Conservation (phyloP, 495 filamentous ascomycete species). For the Aspergillus haitiensis region DNA sequence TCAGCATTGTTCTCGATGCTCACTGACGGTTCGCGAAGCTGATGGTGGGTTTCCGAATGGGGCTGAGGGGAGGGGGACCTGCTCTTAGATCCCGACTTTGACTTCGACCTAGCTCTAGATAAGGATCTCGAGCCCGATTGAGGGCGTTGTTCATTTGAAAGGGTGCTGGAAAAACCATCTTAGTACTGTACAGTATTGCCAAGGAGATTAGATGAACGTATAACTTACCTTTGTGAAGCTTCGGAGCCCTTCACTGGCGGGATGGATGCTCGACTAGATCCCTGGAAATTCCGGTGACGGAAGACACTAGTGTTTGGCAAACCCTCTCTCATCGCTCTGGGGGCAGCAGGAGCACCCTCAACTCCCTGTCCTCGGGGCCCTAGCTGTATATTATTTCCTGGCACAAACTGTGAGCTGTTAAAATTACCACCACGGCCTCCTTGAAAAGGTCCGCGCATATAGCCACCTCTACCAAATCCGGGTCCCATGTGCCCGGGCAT, state of each 20-base stretch:
- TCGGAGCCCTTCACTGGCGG: conserved; percentile 31
- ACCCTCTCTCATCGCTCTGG: conserved; percentile 89
- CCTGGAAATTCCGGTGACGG: conserved; percentile 43
- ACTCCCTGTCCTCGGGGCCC: conserved; percentile 60
- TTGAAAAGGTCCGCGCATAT: conserved; percentile 34
- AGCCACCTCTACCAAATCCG: conserved; percentile 42
- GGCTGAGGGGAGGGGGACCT: conserved; percentile 43
- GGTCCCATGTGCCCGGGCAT: conserved; percentile 29
- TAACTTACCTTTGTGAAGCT: conserved; percentile 40
- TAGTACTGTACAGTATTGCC: too few species aligned
- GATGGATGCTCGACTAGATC: conserved; percentile 29
- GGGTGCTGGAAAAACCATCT: neutral
- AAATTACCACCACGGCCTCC: conserved; percentile 35
- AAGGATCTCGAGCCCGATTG: conserved; percentile 37
- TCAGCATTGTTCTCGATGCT: conserved; percentile 50
- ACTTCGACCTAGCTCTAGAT: conserved; percentile 34
- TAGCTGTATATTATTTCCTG: conserved; percentile 28
- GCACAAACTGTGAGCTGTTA: conserved; percentile 28
- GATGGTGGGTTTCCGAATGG: conserved; percentile 53
- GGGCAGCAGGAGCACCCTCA: conserved; percentile 82
- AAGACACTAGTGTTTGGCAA: conserved; percentile 70
- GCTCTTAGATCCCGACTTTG: conserved; percentile 36
- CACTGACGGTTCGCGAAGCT: conserved; percentile 59
- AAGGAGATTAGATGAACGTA: too few species aligned
- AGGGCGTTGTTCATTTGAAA: conserved; percentile 18